Base-by-base conservation (phyloP, 1,284 basidiomycete genomes). In the Moesziomyces sp. region DNA sequence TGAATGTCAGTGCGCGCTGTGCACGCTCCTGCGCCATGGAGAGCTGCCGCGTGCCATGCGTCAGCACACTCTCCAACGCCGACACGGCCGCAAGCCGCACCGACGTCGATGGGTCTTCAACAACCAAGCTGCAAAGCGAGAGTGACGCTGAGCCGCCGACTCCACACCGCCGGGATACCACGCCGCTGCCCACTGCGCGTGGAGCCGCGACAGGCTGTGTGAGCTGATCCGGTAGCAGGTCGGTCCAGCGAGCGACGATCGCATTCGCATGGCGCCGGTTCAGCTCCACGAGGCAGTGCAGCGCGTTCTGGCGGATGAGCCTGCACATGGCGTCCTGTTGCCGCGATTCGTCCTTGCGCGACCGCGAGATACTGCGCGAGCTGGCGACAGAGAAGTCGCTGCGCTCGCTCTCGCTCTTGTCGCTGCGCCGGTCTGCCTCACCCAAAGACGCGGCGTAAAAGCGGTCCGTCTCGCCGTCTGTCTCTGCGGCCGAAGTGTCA, bases 361-460 rank as follows among this genome's bases (percentile, higher is more conserved):
- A 38, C 9, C 58, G 28, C 5, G 24, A 54, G 6, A 50, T 40
- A 4, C 30, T 54, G 24, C 38, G 38, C 38, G 38, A 40, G 38
- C 46, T 52, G 3, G 53, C 45, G 6, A n/a, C 19, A 14, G 68
- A 71, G 43, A 72, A 52, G 53, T 66, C 63, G 35, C 69, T 72
- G 1, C 48, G 58, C n/a, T 72, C 69, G 52, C 58, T 62, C 52
- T 66, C 63, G 49, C 69, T 72, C 14, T 71, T 60, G 40, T 71
- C 62, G 55, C 68, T 71, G 23, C 54, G 58, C 26, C 61, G 50
- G 6, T 70, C 67, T 16, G 57, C 59, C 46, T 70, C 67, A 21
- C 51, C 54, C 3, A 54, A 24, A 3, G 60, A 70, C 16, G 61
- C 58, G 23, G 46, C 11, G 19, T 35, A 23, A 42, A 11, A 11